These are phyloP conservation scores for Volvox carteri DNA, from an alignment of 163 green algal species.

Conservation along the genomic window DNA sequence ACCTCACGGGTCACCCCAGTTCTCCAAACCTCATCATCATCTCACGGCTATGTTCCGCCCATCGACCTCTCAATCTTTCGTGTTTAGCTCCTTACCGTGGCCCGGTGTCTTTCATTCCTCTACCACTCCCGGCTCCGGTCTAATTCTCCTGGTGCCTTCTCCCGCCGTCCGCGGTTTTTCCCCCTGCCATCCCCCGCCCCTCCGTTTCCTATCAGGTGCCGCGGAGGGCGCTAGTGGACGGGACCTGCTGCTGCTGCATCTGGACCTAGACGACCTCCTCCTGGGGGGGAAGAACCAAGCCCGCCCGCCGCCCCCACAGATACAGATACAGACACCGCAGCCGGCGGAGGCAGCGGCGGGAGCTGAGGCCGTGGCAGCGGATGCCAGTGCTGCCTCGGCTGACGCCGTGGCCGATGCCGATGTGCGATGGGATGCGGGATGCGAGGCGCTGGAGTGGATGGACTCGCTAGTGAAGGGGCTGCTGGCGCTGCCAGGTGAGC, in stretches of 20 bases:
- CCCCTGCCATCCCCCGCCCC: no score
- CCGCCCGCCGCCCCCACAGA: constrained; percentile 2
- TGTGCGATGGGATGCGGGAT: constrained; percentile 21
- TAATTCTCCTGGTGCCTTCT: no score
- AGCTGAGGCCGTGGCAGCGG: neutral
- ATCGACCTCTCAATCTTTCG: no score
- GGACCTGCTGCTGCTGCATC: constrained; percentile 56
- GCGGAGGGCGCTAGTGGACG: constrained; percentile 42
- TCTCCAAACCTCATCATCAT: no score
- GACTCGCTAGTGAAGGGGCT: constrained; percentile 36
- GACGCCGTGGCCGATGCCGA: neutral
- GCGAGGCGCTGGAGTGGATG: constrained; percentile 56
- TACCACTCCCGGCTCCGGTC: no score
- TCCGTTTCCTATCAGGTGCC: constrained; percentile 31
- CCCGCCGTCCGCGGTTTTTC: no score
- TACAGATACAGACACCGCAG: neutral
- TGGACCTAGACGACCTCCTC: constrained; percentile 38
- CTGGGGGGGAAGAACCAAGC: neutral
- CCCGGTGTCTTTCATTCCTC: no score
- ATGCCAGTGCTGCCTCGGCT: neutral
- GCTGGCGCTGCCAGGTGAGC: constrained; percentile 22
- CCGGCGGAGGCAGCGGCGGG: neutral
- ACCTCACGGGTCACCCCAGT: no score
- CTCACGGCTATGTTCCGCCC: no score
- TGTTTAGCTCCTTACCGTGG: no score